Base-by-base conservation (phyloP, 2,329 filamentous ascomycete genomes). In the Penicillium sp. region DNA sequence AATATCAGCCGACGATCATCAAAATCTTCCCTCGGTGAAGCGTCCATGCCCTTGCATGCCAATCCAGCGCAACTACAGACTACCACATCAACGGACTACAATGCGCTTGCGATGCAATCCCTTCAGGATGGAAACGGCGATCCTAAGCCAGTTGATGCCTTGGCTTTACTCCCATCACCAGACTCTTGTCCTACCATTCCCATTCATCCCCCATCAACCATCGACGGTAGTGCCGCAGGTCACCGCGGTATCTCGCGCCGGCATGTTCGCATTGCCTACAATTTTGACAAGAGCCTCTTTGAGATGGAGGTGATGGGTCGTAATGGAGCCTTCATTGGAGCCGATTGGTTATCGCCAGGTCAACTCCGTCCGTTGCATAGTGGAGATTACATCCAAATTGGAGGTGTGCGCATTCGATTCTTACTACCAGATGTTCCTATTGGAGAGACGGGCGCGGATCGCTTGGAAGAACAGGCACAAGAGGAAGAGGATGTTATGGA, bases 191-290 rank as follows among this genome's bases (percentile, higher is more conserved):
- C 82, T 5, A 77, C 85, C 6, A 81, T 88, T 47, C 84, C 84
- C 5, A 85, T 88, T 33, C 85, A 87, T 61, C 82, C 84, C 21
- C 80, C 80, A 2, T 73, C 74, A 27, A 78, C 78, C 16, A 68
- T 75, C 37, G 75, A 78, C 46, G 80, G 76, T 44, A 73, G 64
- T 55, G 74, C 80, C 2, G 77, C 77, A 13, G 78, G 79, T 16
- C 82, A 86, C 61, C 83, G 82, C 59, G 81, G 81, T 44, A 87
- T 88, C 33, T 88, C 85, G 4, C 79, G 85, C 24, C 81, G 84
- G 64, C 86, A 88, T 66, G 79, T 86, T 52, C 82, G 81, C 57
- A 86, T 88, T 57, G 76, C 79, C 26, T 88, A 84, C 74, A 84
- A 85, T 56, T 82, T 83, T 59, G 78, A 84, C 43, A 76, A 79